Evolutionary conservation across 768 basidiomycete genomes (phyloP), one percentile per base, ranked within the genome.

Genomic region (Pilatotrama ljubarskyi): DNA sequence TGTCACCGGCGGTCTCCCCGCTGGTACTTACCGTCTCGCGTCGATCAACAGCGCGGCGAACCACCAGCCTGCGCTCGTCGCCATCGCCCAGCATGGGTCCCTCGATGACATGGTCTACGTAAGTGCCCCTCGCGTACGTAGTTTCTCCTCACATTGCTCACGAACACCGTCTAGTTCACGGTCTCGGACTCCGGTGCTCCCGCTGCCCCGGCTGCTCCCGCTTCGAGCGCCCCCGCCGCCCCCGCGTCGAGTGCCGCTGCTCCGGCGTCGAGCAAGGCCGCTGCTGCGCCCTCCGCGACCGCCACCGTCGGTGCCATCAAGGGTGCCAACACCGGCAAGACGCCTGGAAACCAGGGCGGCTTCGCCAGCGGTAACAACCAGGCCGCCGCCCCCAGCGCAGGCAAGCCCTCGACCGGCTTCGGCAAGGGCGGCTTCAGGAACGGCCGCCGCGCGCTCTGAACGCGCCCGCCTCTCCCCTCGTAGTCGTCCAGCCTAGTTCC

Each of bases 11-110:
- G 82, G 82, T 51, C 73, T 84, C 29, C 69, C 74, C 5, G 74
- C 72, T 0, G 82, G 82, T n/a, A 46, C 61, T 32, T 83, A 83
- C 72, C 68, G 75, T 46, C 41, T 78, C n/a, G 66, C 75, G 47
- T 70, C 72, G 6, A 82, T 83, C 70, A 78, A 78, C 67, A 62
- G 76, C 10, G 78, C 79, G 14, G 74, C 79, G 46, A 80, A 80
- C 71, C 79, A 80, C 57, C 73, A 75, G 61, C 77, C 73, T 2
- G 72, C 61, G 11, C 68, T 78, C 51, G 74, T 74, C 55, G 70
- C 75, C 37, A 60, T 79, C 51, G 78, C 78, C 4, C 78, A 80
- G 66, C 78, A 77, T 65, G 78, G 76, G 11, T 63, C 64, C 2
- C 57, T 78, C 38, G 78, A 79, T 62, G 77, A 79, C 64, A 66